Conservation (phyloP, 768 basidiomycete genomes). For the Suillus ampliporus region DNA sequence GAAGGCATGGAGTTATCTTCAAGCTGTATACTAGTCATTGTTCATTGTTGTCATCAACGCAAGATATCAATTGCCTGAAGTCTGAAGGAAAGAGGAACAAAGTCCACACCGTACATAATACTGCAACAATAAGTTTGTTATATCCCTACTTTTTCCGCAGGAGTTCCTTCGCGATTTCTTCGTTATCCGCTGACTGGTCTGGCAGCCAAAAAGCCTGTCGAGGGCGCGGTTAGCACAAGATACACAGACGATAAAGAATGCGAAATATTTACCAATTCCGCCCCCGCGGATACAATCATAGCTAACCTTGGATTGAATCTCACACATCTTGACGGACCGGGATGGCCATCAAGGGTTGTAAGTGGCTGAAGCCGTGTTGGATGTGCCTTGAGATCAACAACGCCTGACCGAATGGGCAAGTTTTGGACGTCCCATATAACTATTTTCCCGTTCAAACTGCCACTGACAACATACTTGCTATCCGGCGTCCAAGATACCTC, state of each 20-base stretch:
- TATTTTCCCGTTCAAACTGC: slow-evolving; percentile 86
- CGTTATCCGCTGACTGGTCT: slow-evolving; percentile 68
- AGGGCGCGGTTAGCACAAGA: slow-evolving; percentile 22
- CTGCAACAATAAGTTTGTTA: slow-evolving; percentile 1
- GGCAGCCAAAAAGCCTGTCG: slow-evolving; percentile 68
- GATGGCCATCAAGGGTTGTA: slow-evolving; percentile 73
- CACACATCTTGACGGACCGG: slow-evolving; percentile 84
- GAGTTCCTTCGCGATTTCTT: slow-evolving; percentile 73
- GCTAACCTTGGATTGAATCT: slow-evolving; percentile 88
- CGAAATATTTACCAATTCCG: slow-evolving; percentile 69
- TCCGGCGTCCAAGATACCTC: slow-evolving; percentile 96
- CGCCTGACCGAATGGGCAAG: slow-evolving; percentile 55
- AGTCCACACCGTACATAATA: not conserved
- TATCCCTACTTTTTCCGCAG: slow-evolving; percentile 60
- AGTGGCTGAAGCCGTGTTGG: slow-evolving; percentile 58
- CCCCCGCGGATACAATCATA: slow-evolving; percentile 87
- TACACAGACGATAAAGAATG: not conserved
- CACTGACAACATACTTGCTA: slow-evolving; percentile 87
- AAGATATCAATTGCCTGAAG: not conserved
- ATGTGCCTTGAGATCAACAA: slow-evolving; percentile 58
- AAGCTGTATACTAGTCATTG: slow-evolving; percentile 6
- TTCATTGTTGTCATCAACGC: not conserved
- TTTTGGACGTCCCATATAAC: slow-evolving; percentile 85
- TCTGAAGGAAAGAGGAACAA: not conserved
- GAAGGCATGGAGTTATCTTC: not conserved